Evolutionary conservation across 2,329 filamentous ascomycete genomes (phyloP).

Genomic region (Ceratocystis destructans): DNA sequence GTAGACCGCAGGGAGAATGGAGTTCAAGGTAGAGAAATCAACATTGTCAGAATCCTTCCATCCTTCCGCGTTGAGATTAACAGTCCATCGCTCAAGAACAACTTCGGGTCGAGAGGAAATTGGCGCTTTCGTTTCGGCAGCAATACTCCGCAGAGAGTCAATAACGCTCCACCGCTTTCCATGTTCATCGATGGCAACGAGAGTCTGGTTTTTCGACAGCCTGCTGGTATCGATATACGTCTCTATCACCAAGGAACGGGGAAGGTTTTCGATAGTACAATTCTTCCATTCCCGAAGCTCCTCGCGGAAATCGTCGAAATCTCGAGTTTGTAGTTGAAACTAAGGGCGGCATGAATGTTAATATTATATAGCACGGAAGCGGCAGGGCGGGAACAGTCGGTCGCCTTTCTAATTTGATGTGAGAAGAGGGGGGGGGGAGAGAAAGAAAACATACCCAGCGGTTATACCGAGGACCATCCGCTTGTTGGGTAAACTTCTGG

Average conservation of each 20-base stretch:
- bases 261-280: slow-evolving; percentile 63
- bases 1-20: slow-evolving; percentile 69
- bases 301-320: slow-evolving; percentile 75
- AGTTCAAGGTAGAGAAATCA: slow-evolving; percentile 37
- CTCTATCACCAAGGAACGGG: slow-evolving; percentile 77
- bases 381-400: not conserved
- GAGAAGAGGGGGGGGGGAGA: not conserved
- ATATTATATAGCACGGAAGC: slow-evolving; percentile 2
- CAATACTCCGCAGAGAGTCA: slow-evolving; percentile 59
- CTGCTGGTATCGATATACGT: slow-evolving; percentile 71
- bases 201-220: slow-evolving; percentile 68
- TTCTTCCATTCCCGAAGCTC: slow-evolving; percentile 71
- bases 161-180: slow-evolving; percentile 88
- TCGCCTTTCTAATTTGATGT: not conserved
- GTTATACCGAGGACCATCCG: slow-evolving; percentile 49
- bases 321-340: slow-evolving; percentile 92
- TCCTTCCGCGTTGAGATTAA: slow-evolving; percentile 28
- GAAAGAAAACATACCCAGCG: slow-evolving; percentile 59
- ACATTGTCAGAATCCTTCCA: slow-evolving; percentile 39
- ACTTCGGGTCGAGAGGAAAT: slow-evolving; percentile 51
- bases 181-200: slow-evolving; percentile 76
- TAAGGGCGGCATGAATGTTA: slow-evolving; percentile 27
- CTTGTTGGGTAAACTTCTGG: slow-evolving; percentile 32
- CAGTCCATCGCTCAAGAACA: slow-evolving; percentile 78
- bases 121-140: slow-evolving; percentile 24